phyloP scores from a whole-genome alignment of 2,329 filamentous ascomycete species.

The Ampelomyces quisqualis region DNA sequence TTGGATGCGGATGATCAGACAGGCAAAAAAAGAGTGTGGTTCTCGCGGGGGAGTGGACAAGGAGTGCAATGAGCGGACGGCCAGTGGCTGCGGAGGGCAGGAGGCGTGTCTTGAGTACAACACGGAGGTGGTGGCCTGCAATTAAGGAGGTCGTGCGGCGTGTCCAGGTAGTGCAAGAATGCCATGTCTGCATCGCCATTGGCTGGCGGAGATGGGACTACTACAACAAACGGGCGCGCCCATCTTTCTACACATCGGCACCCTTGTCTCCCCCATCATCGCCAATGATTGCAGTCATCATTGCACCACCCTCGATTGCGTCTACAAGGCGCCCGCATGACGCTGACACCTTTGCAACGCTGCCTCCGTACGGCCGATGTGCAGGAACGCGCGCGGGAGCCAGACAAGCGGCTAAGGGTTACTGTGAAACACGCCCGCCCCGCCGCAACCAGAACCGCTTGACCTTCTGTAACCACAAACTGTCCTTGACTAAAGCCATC shows the following conservation, averaged over 20 bases:
- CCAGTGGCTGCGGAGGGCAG: not conserved
- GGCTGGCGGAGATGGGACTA: slow-evolving; percentile 10
- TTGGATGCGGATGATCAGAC: not conserved
- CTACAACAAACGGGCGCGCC: slow-evolving; percentile 15
- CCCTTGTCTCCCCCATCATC: slow-evolving; percentile 1
- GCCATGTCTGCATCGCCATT: slow-evolving; percentile 4
- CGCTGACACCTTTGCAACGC: not conserved
- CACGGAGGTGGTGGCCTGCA: slow-evolving; percentile 4
- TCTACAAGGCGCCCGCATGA: not conserved
- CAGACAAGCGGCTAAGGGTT: slow-evolving; percentile 9
- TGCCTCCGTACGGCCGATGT: slow-evolving; percentile 10
- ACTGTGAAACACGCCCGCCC: slow-evolving; percentile 11
- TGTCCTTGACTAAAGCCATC: not conserved
- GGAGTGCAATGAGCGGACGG: not conserved
- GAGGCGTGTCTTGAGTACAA: not conserved
- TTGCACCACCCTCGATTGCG: not conserved
- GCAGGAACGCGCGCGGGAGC: slow-evolving; percentile 19
- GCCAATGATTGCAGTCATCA: not conserved
- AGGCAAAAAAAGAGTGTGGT: not conserved
- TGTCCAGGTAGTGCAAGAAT: slow-evolving; percentile 18
- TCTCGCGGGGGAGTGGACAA: slow-evolving; percentile 1
- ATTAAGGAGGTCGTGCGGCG: slow-evolving; percentile 22
- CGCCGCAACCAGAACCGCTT: not conserved
- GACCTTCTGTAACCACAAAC: not conserved
- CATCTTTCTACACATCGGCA: slow-evolving; percentile 14